Percentiles rank a stretch among this genome's conserved stretches.
Conservation (phyloP, 192 early-diverging fungal genomes). For the Geranomyces michiganensis region DNA sequence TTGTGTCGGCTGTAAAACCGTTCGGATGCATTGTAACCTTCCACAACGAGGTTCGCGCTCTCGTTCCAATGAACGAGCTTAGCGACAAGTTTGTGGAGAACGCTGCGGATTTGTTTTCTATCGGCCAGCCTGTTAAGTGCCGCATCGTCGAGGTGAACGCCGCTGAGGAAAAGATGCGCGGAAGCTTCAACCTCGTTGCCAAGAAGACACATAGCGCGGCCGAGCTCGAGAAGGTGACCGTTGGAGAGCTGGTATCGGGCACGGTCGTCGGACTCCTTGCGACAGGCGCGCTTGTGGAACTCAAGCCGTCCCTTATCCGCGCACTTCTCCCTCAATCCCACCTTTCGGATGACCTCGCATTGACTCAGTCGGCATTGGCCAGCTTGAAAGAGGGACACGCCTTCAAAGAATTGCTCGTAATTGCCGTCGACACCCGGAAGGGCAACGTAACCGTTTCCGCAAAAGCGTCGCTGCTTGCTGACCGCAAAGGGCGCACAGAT, state of each 20-base stretch:
- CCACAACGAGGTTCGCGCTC: constrained; percentile 73
- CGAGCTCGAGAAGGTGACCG: constrained; percentile 32
- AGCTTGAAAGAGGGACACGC: constrained; percentile 37
- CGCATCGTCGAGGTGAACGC: constrained; percentile 65
- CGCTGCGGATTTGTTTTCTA: constrained; percentile 68
- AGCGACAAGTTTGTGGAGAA: constrained; percentile 50
- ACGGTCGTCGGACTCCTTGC: constrained; percentile 57
- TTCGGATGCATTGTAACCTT: constrained; percentile 77
- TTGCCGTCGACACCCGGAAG: constrained; percentile 51
- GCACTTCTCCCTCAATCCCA: constrained; percentile 62
- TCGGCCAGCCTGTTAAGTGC: constrained; percentile 75
- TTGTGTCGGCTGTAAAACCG: constrained; percentile 60
- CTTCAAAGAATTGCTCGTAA: constrained; percentile 63
- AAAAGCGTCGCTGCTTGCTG: constrained; percentile 66
- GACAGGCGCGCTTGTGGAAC: constrained; percentile 54
- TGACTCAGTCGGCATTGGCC: constrained; percentile 44
- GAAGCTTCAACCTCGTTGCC: constrained; percentile 68
- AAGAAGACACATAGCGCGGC: constrained; percentile 41
- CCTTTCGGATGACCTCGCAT: constrained; percentile 64
- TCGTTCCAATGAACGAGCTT: constrained; percentile 74
- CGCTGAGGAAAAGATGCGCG: constrained; percentile 60
- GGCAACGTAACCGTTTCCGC: constrained; percentile 58
- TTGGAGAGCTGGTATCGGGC: constrained; percentile 57
- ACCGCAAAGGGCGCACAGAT: constrained; percentile 47
- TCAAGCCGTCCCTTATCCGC: constrained; percentile 60